Conservation (phyloP, 768 basidiomycete genomes). For the Boletus fagicola region DNA sequence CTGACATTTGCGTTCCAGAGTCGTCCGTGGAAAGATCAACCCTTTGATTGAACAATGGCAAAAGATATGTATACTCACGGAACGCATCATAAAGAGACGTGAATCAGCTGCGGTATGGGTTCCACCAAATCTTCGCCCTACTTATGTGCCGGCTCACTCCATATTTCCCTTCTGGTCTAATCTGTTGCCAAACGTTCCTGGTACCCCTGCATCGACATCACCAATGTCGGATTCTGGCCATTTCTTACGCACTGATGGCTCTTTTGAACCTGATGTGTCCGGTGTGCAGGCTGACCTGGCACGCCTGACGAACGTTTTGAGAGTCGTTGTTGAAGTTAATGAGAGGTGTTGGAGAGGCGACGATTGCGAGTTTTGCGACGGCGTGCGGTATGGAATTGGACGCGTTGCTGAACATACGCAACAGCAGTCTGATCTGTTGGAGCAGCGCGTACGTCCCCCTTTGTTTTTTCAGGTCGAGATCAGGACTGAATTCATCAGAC, state of each 20-base stretch:
- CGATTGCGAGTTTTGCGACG: conserved; percentile 75
- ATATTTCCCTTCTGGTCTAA: conserved; percentile 50
- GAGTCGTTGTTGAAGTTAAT: conserved; percentile 74
- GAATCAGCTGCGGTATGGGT: conserved; percentile 89
- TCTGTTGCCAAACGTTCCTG: conserved; percentile 33
- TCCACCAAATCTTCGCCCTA: conserved; percentile 57
- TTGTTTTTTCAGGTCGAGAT: neutral
- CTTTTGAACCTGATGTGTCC: conserved; percentile 29
- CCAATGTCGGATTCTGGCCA: conserved; percentile 13
- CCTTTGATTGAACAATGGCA: conserved; percentile 90
- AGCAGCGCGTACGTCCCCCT: conserved; percentile 56
- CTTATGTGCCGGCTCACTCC: conserved; percentile 70
- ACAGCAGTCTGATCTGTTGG: conserved; percentile 70
- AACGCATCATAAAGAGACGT: conserved; percentile 85
- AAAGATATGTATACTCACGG: conserved; percentile 79
- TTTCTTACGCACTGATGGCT: conserved; percentile 9
- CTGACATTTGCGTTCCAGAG: conserved; percentile 40
- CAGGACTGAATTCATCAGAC: conserved; percentile 43
- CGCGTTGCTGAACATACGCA: conserved; percentile 67
- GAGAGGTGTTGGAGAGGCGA: conserved; percentile 83
- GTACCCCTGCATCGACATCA: conserved; percentile 26
- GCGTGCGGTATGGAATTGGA: conserved; percentile 69
- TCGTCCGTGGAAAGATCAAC: conserved; percentile 72
- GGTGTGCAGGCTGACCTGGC: conserved; percentile 74
- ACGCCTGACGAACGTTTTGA: conserved; percentile 78